phyloP scores from a whole-genome alignment of 306 rosid species.

The Gynostemma pentaphyllum region DNA sequence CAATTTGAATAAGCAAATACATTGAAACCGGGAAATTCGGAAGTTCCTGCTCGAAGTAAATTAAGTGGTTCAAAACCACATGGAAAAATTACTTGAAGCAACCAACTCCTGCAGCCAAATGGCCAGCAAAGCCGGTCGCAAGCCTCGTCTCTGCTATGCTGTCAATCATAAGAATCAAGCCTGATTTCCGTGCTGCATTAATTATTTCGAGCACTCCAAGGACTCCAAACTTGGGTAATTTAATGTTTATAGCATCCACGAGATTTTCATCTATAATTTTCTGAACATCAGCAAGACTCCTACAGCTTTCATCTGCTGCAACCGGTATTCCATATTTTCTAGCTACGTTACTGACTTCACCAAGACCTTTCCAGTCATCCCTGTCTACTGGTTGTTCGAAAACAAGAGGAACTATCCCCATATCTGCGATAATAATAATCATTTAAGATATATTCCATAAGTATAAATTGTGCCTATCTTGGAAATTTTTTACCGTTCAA shows the following conservation, averaged over 20 bases:
- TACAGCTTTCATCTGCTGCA: constrained; percentile 18
- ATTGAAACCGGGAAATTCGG: not conserved
- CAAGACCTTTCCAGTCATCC: constrained; percentile 19
- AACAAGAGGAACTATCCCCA: constrained; percentile 14
- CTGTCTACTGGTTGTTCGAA: constrained; percentile 18
- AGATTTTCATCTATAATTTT: constrained; percentile 3
- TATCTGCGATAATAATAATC: constrained; percentile 4
- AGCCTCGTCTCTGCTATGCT: constrained; percentile 19
- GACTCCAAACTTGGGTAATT: constrained; percentile 17
- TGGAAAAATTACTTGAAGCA: constrained; percentile 18
- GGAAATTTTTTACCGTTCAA: constrained; percentile 11
- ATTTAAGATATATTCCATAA: not conserved
- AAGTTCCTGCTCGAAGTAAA: not conserved
- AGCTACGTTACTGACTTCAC: constrained; percentile 4
- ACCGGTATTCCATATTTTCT: constrained; percentile 13
- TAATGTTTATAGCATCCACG: constrained; percentile 15
- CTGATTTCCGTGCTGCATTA: constrained; percentile 8
- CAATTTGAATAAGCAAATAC: not conserved
- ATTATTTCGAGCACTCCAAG: constrained; percentile 8
- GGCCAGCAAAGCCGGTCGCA: constrained; percentile 21
- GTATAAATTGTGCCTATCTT: not conserved
- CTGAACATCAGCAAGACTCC: not conserved
- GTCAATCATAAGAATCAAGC: constrained; percentile 13
- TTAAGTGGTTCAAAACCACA: not conserved
- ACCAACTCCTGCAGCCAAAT: constrained; percentile 20